A percentile compares a stretch with the other conserved stretches of the same genome.
Evolutionary conservation across 768 basidiomycete species (phyloP).

Genomic region (Floccularia luteovirens): DNA sequence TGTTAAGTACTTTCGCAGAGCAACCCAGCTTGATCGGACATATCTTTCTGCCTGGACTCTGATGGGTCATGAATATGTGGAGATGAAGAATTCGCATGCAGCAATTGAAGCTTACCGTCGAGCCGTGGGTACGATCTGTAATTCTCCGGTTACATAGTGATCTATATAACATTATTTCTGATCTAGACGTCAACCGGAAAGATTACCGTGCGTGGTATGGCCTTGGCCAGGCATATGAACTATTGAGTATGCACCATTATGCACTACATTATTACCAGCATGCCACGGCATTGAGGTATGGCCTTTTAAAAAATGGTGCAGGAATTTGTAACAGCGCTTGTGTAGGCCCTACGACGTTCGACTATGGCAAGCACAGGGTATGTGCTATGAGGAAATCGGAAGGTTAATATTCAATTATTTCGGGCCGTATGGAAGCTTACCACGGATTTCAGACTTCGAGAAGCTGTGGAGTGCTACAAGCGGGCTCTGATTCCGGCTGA

Average conservation of each 20-base stretch:
- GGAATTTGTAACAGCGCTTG: not conserved
- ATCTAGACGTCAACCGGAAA: conserved; percentile 85
- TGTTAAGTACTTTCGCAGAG: conserved; percentile 89
- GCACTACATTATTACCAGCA: conserved; percentile 95
- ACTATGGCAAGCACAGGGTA: conserved; percentile 92
- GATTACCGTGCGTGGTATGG: conserved; percentile 99
- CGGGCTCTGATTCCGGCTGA: conserved; percentile 82
- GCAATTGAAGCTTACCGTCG: conserved; percentile 97
- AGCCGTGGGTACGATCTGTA: conserved; percentile 70
- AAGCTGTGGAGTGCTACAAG: conserved; percentile 89
- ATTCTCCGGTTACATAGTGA: not conserved
- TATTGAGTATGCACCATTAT: conserved; percentile 95
- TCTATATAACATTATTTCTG: conserved; percentile 1
- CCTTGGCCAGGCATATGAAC: conserved; percentile 94
- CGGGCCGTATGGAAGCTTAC: not conserved
- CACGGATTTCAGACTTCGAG: conserved; percentile 49
- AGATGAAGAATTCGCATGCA: conserved; percentile 98
- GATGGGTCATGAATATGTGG: conserved; percentile 98
- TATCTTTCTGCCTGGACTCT: conserved; percentile 98
- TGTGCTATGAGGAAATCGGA: conserved; percentile 89
- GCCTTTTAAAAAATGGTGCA: conserved; percentile 3
- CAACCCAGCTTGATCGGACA: conserved; percentile 90
- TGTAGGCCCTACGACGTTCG: conserved; percentile 89
- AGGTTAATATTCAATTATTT: conserved; percentile 36
- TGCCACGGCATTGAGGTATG: conserved; percentile 84